A percentile compares a stretch with the other conserved stretches of the same genome.
These are phyloP conservation scores for Xylaria sp. DNA, from an alignment of 2,329 filamentous ascomycete genomes.

Conservation along the genomic window DNA sequence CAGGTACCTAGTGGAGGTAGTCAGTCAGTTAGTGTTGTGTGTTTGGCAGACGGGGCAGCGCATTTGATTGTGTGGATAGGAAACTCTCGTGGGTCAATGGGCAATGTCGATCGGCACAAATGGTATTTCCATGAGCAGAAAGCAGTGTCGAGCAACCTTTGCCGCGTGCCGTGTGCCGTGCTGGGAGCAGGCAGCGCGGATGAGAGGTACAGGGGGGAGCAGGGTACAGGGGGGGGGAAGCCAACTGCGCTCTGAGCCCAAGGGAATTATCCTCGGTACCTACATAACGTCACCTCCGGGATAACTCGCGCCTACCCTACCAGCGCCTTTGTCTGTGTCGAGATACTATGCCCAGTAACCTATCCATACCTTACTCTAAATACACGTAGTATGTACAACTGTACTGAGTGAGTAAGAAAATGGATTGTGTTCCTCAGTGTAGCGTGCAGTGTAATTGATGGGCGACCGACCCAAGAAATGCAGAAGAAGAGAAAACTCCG, in stretches of 20 bases:
- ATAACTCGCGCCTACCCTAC: background rate
- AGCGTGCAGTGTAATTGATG: background rate
- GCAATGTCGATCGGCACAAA: conserved; percentile 34
- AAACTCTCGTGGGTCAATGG: conserved; percentile 38
- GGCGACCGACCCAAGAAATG: conserved; percentile 24
- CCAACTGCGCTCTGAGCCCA: background rate
- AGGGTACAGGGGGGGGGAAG: background rate
- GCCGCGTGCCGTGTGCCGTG: conserved; percentile 36
- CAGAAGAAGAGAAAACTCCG: conserved; percentile 23
- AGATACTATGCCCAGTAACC: background rate
- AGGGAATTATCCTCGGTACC: background rate
- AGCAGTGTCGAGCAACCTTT: conserved; percentile 33
- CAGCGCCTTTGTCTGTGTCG: background rate
- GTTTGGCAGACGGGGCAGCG: conserved; percentile 26
- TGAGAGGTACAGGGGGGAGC: conserved; percentile 9
- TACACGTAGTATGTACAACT: background rate
- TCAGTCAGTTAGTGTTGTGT: conserved; percentile 9
- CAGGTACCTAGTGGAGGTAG: background rate
- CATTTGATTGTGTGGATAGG: conserved; percentile 30
- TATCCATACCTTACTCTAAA: background rate
- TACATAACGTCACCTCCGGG: background rate
- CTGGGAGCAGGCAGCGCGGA: background rate
- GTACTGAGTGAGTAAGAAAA: too few relatives aligned
- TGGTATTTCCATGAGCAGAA: conserved; percentile 14
- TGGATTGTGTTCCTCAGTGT: background rate